Base-by-base conservation (phyloP, 1,139 yeast species). In the Kodamaea fungicola region DNA sequence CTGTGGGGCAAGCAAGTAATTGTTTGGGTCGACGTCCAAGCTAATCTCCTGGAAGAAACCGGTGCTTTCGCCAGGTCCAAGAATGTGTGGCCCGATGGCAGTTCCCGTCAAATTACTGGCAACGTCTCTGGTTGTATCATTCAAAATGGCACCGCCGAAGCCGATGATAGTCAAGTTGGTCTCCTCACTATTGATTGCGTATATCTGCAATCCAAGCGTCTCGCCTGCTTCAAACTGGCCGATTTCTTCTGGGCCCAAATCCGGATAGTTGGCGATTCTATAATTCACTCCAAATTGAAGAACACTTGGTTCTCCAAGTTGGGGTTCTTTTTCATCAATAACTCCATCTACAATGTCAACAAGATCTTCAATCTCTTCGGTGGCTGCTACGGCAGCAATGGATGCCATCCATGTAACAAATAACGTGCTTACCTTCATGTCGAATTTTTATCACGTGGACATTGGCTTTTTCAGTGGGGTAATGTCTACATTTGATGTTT, bases 101-200 rank as follows among this genome's bases (percentile, higher is more conserved):
- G 79, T 75, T 32, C 79, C 74, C 25, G 94, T 78, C 55, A 87
- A 67, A 55, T 84, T 83, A 47, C 81, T 78, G 40, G 63, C 59
- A 42, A 68, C 51, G 41, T 71, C 69, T 46, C 78, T 75, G 40
- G 73, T 71, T 43, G 64, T 64, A 22, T 83, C 76, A 46, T 81
- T 76, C 41, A 72, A 67, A 59, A 87, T 72, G 35, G 76, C 60
- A 37, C 96, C 96, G 42, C 90, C 88, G 38, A 83, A 78, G 35
- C 90, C 95, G 34, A 83, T 78, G 39, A 88, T 64, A 19, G 77
- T 67, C 30, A 68, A 44, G 12, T 44, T 49, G n/a, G 28, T 34
- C 12, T 43, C 74, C 53, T 84, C 95, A 26, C 71, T 62, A 56
- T 86, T 86, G 39, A 59, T 53, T 41, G 85, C 71, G 4, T 65